Conservation (phyloP, 108 stramenopile genomes). For the Nitzschia putrida region DNA sequence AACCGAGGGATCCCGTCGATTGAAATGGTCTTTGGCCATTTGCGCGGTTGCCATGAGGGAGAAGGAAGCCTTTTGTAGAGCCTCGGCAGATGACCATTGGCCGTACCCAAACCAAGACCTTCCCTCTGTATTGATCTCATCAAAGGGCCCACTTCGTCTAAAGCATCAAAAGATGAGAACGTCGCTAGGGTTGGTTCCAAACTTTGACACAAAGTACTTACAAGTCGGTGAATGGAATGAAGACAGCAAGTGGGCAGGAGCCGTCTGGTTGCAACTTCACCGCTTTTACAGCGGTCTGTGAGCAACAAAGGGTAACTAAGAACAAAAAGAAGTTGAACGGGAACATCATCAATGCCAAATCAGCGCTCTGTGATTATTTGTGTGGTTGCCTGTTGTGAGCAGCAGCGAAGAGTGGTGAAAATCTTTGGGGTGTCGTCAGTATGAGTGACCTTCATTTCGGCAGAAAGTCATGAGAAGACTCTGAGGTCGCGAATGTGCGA, state of each 20-base stretch:
- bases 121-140: background rate
- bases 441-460: too few species aligned
- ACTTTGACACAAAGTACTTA: background rate
- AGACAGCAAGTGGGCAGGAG: background rate
- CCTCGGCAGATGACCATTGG: constrained; percentile 18
- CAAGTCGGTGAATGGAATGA: constrained; percentile 1
- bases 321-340: too few species aligned
- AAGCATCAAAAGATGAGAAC: background rate
- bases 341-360: too few species aligned
- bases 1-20: background rate
- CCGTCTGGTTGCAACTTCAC: background rate
- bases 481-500: too few species aligned
- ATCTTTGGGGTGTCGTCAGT: too few species aligned
- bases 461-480: too few species aligned
- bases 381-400: too few species aligned
- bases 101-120: constrained; percentile 15
- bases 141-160: background rate
- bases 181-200: background rate
- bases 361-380: too few species aligned
- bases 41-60: constrained; percentile 25
- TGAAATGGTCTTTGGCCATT: constrained; percentile 28
- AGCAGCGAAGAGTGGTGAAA: too few species aligned
- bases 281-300: background rate
- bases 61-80: constrained; percentile 20
- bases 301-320: too few species aligned